phyloP scores from a whole-genome alignment of 192 early-diverging fungal species.

The Umbelopsis sp. region DNA sequence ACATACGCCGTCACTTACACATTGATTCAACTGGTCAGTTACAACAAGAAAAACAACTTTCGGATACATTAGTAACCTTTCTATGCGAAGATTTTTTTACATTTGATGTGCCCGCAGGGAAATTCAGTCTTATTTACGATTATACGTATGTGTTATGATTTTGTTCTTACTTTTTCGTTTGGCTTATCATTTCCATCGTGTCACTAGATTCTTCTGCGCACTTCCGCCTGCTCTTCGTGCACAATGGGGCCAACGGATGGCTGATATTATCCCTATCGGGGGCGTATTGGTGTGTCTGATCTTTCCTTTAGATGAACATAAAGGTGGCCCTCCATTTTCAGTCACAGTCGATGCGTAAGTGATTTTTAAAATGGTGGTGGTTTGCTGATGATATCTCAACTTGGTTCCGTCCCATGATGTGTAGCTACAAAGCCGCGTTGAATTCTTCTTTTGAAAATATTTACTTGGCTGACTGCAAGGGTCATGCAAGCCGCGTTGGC shows the following conservation, averaged over 20 bases:
- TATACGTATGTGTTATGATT: conserved; percentile 59
- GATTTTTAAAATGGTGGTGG: not conserved
- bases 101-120: conserved; percentile 52
- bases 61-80: conserved; percentile 49
- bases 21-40: not conserved
- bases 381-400: not conserved
- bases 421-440: conserved; percentile 38
- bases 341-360: conserved; percentile 65
- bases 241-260: conserved; percentile 67
- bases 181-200: not conserved
- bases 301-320: conserved; percentile 69
- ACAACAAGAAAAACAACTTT: not conserved
- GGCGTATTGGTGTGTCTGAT: conserved; percentile 77
- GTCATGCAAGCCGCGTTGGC: conserved; percentile 54
- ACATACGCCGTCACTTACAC: too few relatives aligned
- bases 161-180: not conserved
- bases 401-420: not conserved
- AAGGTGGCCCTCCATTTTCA: conserved; percentile 76
- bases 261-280: conserved; percentile 62
- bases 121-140: conserved; percentile 80
- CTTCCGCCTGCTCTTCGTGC: conserved; percentile 62
- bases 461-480: conserved; percentile 60
- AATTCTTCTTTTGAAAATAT: conserved; percentile 63
- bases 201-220: conserved; percentile 75
- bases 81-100: conserved; percentile 72